These are phyloP conservation scores for Suhomyces chickasaworum DNA, from an alignment of 1,139 yeast species.

Conservation along the genomic window DNA sequence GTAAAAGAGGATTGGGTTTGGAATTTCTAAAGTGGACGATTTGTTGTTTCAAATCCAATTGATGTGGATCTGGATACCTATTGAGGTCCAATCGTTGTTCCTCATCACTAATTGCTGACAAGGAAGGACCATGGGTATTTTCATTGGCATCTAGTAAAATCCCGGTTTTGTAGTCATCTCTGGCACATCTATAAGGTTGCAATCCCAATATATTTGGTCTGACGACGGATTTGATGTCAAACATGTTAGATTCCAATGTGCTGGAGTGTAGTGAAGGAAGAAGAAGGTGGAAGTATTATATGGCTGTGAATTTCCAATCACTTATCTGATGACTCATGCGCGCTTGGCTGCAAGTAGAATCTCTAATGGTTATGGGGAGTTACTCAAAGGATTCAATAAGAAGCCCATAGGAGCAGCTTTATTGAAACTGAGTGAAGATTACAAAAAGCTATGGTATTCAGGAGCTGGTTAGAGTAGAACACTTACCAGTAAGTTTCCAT, in stretches of 20 bases:
- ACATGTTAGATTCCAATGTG: constrained; percentile 29
- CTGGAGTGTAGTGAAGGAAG: constrained; percentile 13
- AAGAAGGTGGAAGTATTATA: neutral
- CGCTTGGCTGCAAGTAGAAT: constrained; percentile 5
- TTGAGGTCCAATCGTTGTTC: constrained; percentile 57
- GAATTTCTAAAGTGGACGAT: constrained; percentile 70
- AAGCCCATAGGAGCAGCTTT: too few relatives aligned
- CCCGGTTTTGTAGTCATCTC: constrained; percentile 75
- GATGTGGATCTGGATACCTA: constrained; percentile 98
- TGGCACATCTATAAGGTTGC: constrained; percentile 93
- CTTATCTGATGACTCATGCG: constrained; percentile 11
- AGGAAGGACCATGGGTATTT: constrained; percentile 89
- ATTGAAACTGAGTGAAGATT: too few relatives aligned
- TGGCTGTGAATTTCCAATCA: neutral
- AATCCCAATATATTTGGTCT: constrained; percentile 81
- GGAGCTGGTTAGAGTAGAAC: too few relatives aligned
- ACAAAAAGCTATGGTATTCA: too few relatives aligned
- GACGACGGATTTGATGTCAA: constrained; percentile 60
- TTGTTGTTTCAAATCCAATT: constrained; percentile 70
- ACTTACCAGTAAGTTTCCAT: too few relatives aligned
- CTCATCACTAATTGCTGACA: constrained; percentile 30
- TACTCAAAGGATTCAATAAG: too few relatives aligned
- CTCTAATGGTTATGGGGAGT: too few relatives aligned
- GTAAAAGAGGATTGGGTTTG: constrained; percentile 33
- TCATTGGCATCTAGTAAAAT: constrained; percentile 92